Conservation (phyloP, 495 filamentous ascomycete species). For the Talaromyces wortmannii region DNA sequence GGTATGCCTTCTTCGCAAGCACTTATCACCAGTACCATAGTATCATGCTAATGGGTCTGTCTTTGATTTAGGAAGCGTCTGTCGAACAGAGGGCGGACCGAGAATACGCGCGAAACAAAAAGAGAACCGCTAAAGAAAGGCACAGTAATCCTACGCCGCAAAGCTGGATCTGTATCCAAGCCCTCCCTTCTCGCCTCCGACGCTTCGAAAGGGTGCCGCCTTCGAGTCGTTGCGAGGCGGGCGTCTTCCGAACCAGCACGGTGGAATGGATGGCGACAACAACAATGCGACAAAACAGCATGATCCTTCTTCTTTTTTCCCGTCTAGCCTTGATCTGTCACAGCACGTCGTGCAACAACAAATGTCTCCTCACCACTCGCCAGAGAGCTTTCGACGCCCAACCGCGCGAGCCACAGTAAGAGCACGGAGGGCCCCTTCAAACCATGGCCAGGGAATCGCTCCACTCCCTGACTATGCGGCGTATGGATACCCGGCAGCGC, state of each 20-base stretch:
- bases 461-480: slow-evolving; percentile 23
- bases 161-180: slow-evolving; percentile 56
- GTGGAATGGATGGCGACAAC: slow-evolving; percentile 67
- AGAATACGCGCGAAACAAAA: neutral
- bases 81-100: slow-evolving; percentile 1
- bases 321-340: slow-evolving; percentile 15
- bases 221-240: slow-evolving; percentile 33
- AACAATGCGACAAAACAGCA: slow-evolving; percentile 61
- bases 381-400: slow-evolving; percentile 28
- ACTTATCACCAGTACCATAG: too few relatives aligned
- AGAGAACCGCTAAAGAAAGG: slow-evolving; percentile 1
- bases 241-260: slow-evolving; percentile 30
- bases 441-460: neutral
- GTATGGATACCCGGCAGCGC: slow-evolving; percentile 37
- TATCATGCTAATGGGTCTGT: neutral
- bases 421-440: neutral
- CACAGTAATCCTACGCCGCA: slow-evolving; percentile 10
- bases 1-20: too few relatives aligned
- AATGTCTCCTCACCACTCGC: slow-evolving; percentile 15
- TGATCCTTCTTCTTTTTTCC: slow-evolving; percentile 43
- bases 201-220: slow-evolving; percentile 42
- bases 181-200: slow-evolving; percentile 51
- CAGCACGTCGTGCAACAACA: slow-evolving; percentile 11
- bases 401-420: slow-evolving; percentile 16
- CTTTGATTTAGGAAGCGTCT: neutral